These are phyloP conservation scores for Plantago coronopus DNA, from an alignment of 305 asterid genomes.

Conservation along the genomic window DNA sequence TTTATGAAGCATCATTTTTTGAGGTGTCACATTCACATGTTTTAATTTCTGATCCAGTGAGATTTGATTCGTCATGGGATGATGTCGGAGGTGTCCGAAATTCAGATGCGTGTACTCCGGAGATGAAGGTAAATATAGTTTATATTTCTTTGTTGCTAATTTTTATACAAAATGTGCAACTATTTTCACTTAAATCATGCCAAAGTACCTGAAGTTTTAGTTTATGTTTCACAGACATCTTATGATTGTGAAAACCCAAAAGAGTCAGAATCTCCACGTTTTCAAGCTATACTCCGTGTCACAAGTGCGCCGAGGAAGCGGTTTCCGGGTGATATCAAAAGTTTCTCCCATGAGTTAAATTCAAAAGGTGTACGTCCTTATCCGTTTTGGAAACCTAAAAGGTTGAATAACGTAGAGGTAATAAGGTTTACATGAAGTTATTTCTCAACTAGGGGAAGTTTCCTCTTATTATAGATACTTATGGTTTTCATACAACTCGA, in stretches of 20 bases:
- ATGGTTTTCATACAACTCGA: constrained; percentile 24
- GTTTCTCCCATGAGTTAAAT: constrained; percentile 96
- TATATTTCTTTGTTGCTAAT: constrained; percentile 24
- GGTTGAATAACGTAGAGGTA: constrained; percentile 97
- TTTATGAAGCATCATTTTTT: constrained; percentile 10
- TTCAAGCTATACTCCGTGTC: constrained; percentile 98
- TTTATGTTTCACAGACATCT: constrained; percentile 49
- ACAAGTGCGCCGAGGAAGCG: constrained; percentile 99
- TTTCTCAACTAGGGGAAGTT: constrained; percentile 14
- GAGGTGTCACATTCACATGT: constrained; percentile 19
- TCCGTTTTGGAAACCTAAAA: constrained; percentile 96
- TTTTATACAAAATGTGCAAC: constrained; percentile 14
- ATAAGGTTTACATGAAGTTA: constrained; percentile 19
- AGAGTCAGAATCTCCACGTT: constrained; percentile 98
- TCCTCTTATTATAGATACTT: constrained; percentile 23
- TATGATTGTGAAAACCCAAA: constrained; percentile 95
- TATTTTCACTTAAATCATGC: constrained; percentile 1
- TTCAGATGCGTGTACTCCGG: constrained; percentile 82
- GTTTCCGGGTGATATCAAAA: constrained; percentile 91
- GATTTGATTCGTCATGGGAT: constrained; percentile 60
- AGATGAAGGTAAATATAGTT: constrained; percentile 72
- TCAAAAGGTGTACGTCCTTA: constrained; percentile 99
- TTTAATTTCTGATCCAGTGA: constrained; percentile 39
- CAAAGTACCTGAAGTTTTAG: constrained; percentile 20
- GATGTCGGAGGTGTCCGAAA: constrained; percentile 58